These are phyloP conservation scores for Calamus simplicifolius DNA, from an alignment of 176 grass and related monocot species.

Conservation along the genomic window DNA sequence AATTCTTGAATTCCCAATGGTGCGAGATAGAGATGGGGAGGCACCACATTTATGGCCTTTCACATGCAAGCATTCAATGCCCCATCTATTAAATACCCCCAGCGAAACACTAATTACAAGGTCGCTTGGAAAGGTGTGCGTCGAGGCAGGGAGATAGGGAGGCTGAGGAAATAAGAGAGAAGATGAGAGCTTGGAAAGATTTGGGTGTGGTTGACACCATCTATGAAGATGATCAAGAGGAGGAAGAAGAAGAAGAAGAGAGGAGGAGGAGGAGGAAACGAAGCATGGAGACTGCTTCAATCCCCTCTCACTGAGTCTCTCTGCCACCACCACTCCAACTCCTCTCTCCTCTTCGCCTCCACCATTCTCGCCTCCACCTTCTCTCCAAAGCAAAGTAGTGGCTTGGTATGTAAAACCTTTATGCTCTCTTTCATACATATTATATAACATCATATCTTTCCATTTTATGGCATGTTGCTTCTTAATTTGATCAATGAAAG, in stretches of 20 bases:
- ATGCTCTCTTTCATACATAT: no score
- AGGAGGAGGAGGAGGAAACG: conserved; percentile 40
- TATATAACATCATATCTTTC: no score
- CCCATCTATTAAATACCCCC: conserved; percentile 29
- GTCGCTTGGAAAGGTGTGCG: not conserved
- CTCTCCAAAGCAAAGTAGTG: not conserved
- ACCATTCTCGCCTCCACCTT: conserved; percentile 21
- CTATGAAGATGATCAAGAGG: conserved; percentile 83
- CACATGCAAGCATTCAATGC: conserved; percentile 98
- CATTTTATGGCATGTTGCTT: no score
- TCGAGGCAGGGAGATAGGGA: not conserved
- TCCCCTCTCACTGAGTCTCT: conserved; percentile 37
- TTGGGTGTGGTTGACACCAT: conserved; percentile 93
- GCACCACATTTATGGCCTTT: conserved; percentile 57
- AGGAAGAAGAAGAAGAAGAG: conserved; percentile 37
- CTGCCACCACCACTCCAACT: conserved; percentile 22
- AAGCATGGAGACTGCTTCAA: conserved; percentile 29
- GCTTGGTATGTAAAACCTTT: not conserved
- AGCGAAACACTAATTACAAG: conserved; percentile 16
- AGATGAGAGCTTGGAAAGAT: conserved; percentile 66
- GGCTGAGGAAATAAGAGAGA: conserved; percentile 9
- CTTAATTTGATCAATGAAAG: conserved; percentile 16
- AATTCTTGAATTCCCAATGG: conserved; percentile 4
- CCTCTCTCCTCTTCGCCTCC: conserved; percentile 11
- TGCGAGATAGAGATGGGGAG: conserved; percentile 19